Percentiles rank a stretch among this genome's conserved stretches.
phyloP scores from a whole-genome alignment of 768 basidiomycete species.

The Ephemerocybe angulata region DNA sequence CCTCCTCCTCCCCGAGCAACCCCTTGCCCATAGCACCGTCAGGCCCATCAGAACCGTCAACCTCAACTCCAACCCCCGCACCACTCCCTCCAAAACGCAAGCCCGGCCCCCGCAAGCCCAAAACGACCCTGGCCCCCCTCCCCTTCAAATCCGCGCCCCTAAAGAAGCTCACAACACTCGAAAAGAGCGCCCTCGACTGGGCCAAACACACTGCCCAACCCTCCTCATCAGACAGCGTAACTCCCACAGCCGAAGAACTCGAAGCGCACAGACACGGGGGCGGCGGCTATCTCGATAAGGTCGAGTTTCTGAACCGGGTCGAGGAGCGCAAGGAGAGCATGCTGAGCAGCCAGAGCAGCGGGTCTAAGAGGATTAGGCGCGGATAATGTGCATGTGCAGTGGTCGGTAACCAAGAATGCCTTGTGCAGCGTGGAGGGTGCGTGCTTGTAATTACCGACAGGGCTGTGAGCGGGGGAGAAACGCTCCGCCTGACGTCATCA shows the following conservation, averaged over 20 bases:
- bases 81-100: slow-evolving; percentile 29
- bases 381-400: not conserved
- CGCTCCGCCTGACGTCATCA: too few species aligned
- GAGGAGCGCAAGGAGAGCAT: slow-evolving; percentile 57
- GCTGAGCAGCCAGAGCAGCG: not conserved
- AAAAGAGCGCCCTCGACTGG: slow-evolving; percentile 90
- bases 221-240: too few species aligned
- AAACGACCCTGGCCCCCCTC: slow-evolving; percentile 50
- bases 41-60: too few species aligned
- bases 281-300: slow-evolving; percentile 81
- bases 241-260: slow-evolving; percentile 56
- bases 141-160: slow-evolving; percentile 49
- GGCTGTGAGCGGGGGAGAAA: too few species aligned
- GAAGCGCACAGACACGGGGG: slow-evolving; percentile 69
- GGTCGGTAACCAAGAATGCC: not conserved
- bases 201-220: slow-evolving; percentile 55
- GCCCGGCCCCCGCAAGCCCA: slow-evolving; percentile 66
- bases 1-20: slow-evolving; percentile 15
- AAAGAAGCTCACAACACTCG: slow-evolving; percentile 78
- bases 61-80: slow-evolving; percentile 6
- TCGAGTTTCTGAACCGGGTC: slow-evolving; percentile 78
- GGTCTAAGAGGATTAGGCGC: not conserved
- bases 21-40: too few species aligned
- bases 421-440: too few species aligned
- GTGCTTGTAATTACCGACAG: too few species aligned